Evolutionary conservation across 306 rosid species (phyloP).

Genomic region (Amphicarpaea edgeworthii): DNA sequence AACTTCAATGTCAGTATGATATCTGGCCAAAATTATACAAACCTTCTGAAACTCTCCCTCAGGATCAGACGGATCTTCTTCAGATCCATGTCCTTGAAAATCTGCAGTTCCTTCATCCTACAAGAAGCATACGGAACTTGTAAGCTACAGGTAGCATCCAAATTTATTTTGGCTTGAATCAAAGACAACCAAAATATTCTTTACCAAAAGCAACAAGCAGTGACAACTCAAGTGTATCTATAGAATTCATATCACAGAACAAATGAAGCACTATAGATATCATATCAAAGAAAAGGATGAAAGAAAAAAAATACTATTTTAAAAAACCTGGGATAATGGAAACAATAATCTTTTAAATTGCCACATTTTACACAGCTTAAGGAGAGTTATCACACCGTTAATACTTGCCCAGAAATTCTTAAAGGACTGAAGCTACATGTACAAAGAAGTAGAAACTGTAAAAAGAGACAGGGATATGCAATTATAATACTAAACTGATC

Average conservation of each 20-base stretch:
- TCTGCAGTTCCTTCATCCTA: constrained; percentile 62
- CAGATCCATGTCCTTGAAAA: constrained; percentile 63
- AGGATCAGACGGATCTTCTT: constrained; percentile 50
- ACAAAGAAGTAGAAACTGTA: constrained; percentile 12
- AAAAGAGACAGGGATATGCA: background rate
- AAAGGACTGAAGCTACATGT: too few species aligned
- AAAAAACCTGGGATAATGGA: background rate
- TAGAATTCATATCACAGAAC: background rate
- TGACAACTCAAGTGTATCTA: constrained; percentile 1
- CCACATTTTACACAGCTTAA: background rate
- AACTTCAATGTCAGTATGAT: constrained; percentile 18
- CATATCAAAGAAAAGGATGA: constrained; percentile 8
- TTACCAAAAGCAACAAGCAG: constrained; percentile 13
- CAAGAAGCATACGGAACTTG: constrained; percentile 17
- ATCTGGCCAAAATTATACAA: background rate
- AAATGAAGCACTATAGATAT: background rate
- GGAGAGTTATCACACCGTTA: background rate
- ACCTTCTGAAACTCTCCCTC: constrained; percentile 64
- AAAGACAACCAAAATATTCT: background rate
- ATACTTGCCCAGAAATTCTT: background rate
- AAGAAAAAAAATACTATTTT: background rate
- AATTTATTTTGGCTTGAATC: constrained; percentile 16
- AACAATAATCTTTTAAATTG: background rate
- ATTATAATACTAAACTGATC: background rate
- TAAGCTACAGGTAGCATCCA: constrained; percentile 7